These are phyloP conservation scores for Roridomyces roridus DNA, from an alignment of 768 basidiomycete species.

Conservation along the genomic window DNA sequence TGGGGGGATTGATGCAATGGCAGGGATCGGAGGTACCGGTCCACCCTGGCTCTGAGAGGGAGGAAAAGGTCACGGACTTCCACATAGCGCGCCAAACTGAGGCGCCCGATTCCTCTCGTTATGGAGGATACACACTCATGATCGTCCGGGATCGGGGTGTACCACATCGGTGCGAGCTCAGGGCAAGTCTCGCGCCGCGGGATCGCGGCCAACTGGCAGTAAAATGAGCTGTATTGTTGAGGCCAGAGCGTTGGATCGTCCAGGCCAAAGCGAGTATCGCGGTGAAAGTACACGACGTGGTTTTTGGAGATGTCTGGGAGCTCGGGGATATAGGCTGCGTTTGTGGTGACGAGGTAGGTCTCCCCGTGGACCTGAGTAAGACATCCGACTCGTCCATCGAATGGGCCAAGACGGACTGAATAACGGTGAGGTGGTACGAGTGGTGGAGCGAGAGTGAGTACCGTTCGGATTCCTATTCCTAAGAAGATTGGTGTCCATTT, in stretches of 20 bases:
- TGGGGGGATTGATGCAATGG: not conserved
- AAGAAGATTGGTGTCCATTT: no score
- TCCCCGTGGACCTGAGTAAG: not conserved
- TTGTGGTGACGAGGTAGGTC: not conserved
- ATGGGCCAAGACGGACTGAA: not conserved
- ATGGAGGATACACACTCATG: not conserved
- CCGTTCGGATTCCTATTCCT: no score
- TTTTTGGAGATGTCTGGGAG: not conserved
- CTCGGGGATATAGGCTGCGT: not conserved
- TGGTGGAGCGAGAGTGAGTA: no score
- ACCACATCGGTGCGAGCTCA: conserved; percentile 1
- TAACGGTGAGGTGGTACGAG: no score
- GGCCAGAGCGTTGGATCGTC: conserved; percentile 8
- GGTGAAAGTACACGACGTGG: not conserved
- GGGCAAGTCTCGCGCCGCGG: not conserved
- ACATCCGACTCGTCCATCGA: not conserved
- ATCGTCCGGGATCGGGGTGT: not conserved
- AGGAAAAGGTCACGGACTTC: not conserved
- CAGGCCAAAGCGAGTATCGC: not conserved
- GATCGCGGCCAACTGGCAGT: not conserved
- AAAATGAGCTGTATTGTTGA: not conserved
- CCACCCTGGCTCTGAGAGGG: not conserved
- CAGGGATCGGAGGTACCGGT: not conserved
- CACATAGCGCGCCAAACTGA: not conserved
- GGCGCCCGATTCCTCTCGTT: not conserved